Evolutionary conservation across 805 yeast genomes (phyloP).

Genomic region (Cyberlindnera meyerae): DNA sequence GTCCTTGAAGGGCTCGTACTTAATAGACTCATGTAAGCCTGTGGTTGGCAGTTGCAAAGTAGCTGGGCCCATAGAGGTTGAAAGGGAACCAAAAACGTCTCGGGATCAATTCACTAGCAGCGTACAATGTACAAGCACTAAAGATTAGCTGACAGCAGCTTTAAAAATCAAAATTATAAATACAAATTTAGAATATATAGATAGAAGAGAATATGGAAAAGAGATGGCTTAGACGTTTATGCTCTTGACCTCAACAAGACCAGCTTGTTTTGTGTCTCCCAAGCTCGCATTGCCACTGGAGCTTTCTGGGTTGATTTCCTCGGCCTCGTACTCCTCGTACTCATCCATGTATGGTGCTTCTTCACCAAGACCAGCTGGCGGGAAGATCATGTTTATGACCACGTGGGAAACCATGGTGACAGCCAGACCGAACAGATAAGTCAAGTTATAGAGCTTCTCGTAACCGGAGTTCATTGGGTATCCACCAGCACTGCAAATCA

Average conservation of each 20-base stretch:
- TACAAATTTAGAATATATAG: not conserved
- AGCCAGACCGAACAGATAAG: slow-evolving; percentile 11
- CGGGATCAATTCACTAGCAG: no score
- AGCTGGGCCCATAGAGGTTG: no score
- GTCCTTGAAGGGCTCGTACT: no score
- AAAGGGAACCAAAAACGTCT: no score
- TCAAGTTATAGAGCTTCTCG: slow-evolving; percentile 11
- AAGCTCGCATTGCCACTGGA: slow-evolving; percentile 1
- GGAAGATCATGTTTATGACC: slow-evolving; percentile 9
- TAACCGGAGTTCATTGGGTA: slow-evolving; percentile 6
- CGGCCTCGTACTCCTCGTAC: slow-evolving; percentile 1
- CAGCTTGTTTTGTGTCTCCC: slow-evolving; percentile 1
- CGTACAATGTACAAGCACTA: no score
- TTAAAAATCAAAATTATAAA: no score
- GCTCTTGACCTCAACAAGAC: not conserved
- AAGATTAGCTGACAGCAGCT: no score
- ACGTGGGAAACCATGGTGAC: slow-evolving; percentile 6
- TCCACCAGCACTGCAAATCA: slow-evolving; percentile 12
- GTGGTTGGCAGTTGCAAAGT: no score
- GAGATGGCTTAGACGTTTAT: not conserved
- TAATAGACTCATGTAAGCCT: no score
- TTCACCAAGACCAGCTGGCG: slow-evolving; percentile 13
- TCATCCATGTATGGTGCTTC: slow-evolving; percentile 8
- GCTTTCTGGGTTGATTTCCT: slow-evolving; percentile 2
- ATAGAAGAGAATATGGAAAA: not conserved